Conservation (phyloP, 129 eudicot species). For the Helianthus annuus region HanXRQr2.0-SUNRISE NC_035447.2:8894957-8895456, state of each 20-base stretch:
- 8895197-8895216: constrained; percentile 5
- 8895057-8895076: constrained; percentile 16
- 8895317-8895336: constrained; percentile 36
- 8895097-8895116: constrained; percentile 20
- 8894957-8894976: too few species aligned
- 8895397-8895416: constrained; percentile 38
- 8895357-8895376: constrained; percentile 35
- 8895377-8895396: constrained; percentile 15
- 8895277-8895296: constrained; percentile 33
- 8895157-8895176: constrained; percentile 38
- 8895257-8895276: constrained; percentile 27
- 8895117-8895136: constrained; percentile 5
- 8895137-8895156: constrained; percentile 31
- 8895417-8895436: constrained; percentile 21
- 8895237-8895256: constrained; percentile 33
- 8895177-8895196: constrained; percentile 35
- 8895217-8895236: constrained; percentile 38
- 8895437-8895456: constrained; percentile 32
- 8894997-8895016: too few species aligned
- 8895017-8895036: too few species aligned
- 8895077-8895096: not conserved
- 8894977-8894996: too few species aligned
- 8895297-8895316: constrained; percentile 36
- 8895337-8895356: constrained; percentile 36
- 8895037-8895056: constrained; percentile 18